Percentiles rank a stretch among this genome's conserved stretches.
Evolutionary conservation across 768 basidiomycete genomes (phyloP).

Genomic region (Lepiota venenata): DNA sequence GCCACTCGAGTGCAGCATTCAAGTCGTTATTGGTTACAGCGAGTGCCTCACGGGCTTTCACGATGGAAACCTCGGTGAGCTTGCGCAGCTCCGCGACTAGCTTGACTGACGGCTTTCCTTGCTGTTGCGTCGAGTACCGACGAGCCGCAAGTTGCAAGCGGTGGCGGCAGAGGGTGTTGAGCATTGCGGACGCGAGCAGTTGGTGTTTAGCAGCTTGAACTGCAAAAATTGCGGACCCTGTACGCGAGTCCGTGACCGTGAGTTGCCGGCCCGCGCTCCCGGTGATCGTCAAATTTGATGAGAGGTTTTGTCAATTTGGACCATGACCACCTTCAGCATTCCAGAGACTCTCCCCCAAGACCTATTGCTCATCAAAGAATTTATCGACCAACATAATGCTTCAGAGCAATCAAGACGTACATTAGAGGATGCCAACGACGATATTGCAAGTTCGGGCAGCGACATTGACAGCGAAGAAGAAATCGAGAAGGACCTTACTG

Average conservation of each 20-base stretch:
- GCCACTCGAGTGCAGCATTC: slow-evolving; percentile 72
- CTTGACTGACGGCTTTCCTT: slow-evolving; percentile 60
- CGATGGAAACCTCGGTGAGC: slow-evolving; percentile 75
- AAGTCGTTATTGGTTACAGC: slow-evolving; percentile 70
- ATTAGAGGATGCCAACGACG: slow-evolving; percentile 31
- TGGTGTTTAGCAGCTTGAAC: slow-evolving; percentile 6
- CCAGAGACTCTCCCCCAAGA: slow-evolving; percentile 70
- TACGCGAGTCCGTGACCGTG: slow-evolving; percentile 1
- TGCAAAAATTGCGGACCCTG: slow-evolving; percentile 17
- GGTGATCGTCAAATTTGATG: slow-evolving; percentile 13
- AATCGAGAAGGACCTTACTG: slow-evolving; percentile 58
- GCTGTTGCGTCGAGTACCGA: slow-evolving; percentile 46
- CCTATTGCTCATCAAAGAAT: slow-evolving; percentile 65
- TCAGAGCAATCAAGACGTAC: not conserved
- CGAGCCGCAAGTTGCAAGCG: not conserved
- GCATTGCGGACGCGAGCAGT: slow-evolving; percentile 17
- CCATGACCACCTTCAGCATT: slow-evolving; percentile 51
- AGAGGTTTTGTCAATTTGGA: slow-evolving; percentile 10
- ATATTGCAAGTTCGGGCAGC: slow-evolving; percentile 50
- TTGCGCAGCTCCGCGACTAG: slow-evolving; percentile 87
- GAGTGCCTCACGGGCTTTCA: slow-evolving; percentile 88
- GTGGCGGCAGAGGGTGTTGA: slow-evolving; percentile 15
- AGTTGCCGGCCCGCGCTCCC: slow-evolving; percentile 15
- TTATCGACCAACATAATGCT: slow-evolving; percentile 44
- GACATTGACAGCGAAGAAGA: slow-evolving; percentile 74